These are phyloP conservation scores for Taphrina deformans DNA, from an alignment of 1,139 yeast species.

Conservation along the genomic window DNA sequence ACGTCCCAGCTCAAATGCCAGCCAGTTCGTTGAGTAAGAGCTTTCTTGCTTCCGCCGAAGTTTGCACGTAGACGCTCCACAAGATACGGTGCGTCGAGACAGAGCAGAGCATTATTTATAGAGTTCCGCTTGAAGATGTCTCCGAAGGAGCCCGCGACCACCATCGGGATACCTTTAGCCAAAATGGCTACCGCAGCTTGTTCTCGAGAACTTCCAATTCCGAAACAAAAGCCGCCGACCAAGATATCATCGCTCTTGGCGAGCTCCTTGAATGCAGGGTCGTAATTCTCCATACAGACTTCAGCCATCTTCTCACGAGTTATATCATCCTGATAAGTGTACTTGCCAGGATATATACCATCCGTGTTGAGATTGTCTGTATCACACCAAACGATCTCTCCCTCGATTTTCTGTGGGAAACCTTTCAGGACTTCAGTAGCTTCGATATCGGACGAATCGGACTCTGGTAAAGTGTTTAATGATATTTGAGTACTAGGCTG, in stretches of 20 bases:
- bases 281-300: constrained; percentile 99
- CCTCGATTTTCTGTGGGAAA: constrained; percentile 82
- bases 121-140: constrained; percentile 94
- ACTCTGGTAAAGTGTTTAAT: constrained; percentile 43
- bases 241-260: constrained; percentile 86
- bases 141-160: constrained; percentile 96
- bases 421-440: constrained; percentile 76
- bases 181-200: constrained; percentile 97
- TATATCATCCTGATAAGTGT: constrained; percentile 96
- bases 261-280: constrained; percentile 75
- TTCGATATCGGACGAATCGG: constrained; percentile 48
- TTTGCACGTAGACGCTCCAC: constrained; percentile 72
- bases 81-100: constrained; percentile 87
- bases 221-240: constrained; percentile 90
- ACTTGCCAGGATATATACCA: constrained; percentile 98
- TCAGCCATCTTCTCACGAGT: constrained; percentile 94
- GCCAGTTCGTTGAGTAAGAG: constrained; percentile 90
- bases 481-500: constrained; percentile 35
- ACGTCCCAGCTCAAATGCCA: constrained; percentile 94
- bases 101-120: constrained; percentile 89
- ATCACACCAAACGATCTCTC: constrained; percentile 91
- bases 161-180: constrained; percentile 88
- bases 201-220: constrained; percentile 98
- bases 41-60: constrained; percentile 56
- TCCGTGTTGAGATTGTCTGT: constrained; percentile 98